Base-by-base conservation (phyloP, 441 rosid genomes). In the Erodium moschatum region DNA sequence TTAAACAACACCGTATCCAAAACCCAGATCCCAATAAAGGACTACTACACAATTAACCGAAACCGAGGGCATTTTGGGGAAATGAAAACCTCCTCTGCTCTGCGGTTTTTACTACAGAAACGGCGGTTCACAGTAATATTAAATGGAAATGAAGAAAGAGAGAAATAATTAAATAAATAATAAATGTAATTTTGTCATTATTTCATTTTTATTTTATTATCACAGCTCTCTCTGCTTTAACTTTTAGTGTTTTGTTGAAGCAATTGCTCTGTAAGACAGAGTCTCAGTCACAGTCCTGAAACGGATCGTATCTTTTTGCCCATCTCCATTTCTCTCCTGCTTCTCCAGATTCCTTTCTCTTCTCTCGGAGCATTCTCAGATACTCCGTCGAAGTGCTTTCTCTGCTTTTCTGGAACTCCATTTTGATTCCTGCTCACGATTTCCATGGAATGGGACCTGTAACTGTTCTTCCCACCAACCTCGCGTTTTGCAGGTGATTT, bases 71-170 rank as follows among this genome's bases (percentile, higher is more conserved):
- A 61, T 60, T 69, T 19, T 67, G 6, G 13, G 75, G 20, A 67
- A 67, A 16, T 12, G 52, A 1, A 9, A 40, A 6, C 13, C 2
- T 12, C 15, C 4, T 46, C n/a, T 46, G 8, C 52, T 20, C 6
- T 31, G 66, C 70, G 65, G 74, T 67, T 48, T 65, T 70, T 15
- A 67, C 71, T 75, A 16, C 21, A 29, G 19, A 60, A 74, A 69
- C 74, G 72, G 72, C 73, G 74, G 40, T 12, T 70, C 72, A 48
- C 48, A 61, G 42, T 50, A 27, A 61, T 72, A 54, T 15, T n/a
- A 52, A 52, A n/a, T 56, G 42, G 68, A 40, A 44, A 64, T 29
- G 42, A 6, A 29, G 27, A 24, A 24, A 24, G 0, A 24, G 2
- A 2, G 27, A 24, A 24, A 24, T n/a, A n/a, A n/a, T n/a, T n/a